phyloP scores from a whole-genome alignment of 202 grass and related monocot species.

The Elaeis oleifera region DNA sequence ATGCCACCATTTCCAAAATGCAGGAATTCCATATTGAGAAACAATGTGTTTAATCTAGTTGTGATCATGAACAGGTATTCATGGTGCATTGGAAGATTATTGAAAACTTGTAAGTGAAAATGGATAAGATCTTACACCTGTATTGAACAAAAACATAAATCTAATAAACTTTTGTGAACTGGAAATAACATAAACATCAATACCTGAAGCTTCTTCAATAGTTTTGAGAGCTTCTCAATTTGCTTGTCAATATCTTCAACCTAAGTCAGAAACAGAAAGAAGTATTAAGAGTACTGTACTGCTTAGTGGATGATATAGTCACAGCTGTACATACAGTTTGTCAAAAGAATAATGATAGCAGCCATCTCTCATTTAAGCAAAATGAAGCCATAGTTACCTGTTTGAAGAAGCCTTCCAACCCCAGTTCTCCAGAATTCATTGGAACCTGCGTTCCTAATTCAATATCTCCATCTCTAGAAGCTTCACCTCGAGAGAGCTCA shows the following conservation, averaged over 20 bases:
- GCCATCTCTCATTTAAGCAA: not conserved
- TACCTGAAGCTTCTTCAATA: constrained; percentile 82
- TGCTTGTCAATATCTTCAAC: constrained; percentile 63
- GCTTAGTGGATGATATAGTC: constrained; percentile 3
- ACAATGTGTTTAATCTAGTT: no score
- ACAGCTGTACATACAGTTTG: not conserved
- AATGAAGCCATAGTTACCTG: constrained; percentile 34
- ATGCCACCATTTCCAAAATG: no score
- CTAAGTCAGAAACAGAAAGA: constrained; percentile 28
- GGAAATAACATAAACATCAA: not conserved
- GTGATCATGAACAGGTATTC: no score
- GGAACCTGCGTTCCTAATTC: constrained; percentile 51
- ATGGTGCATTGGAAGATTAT: no score
- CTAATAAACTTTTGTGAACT: no score
- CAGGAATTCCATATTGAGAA: no score
- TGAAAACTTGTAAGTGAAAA: no score
- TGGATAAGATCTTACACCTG: no score
- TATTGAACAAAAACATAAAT: no score
- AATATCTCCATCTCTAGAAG: constrained; percentile 40
- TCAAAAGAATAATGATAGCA: not conserved
- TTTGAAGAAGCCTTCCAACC: constrained; percentile 62
- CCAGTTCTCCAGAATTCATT: constrained; percentile 42
- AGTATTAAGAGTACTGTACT: not conserved
- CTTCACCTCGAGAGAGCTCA: constrained; percentile 40
- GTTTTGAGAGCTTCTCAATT: constrained; percentile 53